phyloP scores from a whole-genome alignment of 768 basidiomycete genomes.

The Russula sp. region DNA sequence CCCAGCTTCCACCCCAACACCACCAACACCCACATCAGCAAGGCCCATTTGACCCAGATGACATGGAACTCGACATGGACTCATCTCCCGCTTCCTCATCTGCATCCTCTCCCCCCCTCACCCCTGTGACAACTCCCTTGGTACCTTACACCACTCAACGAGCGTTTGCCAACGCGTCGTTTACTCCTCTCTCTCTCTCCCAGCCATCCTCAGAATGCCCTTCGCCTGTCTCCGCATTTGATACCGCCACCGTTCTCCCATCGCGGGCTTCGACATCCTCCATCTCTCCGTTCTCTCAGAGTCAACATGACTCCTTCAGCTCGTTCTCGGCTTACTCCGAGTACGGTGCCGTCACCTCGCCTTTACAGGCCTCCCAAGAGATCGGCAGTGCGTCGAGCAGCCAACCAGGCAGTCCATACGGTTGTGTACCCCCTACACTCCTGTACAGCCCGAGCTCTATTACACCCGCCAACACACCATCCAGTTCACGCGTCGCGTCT shows the following conservation, averaged over 20 bases:
- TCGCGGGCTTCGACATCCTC: constrained; percentile 41
- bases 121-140: constrained; percentile 45
- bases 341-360: constrained; percentile 46
- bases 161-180: constrained; percentile 29
- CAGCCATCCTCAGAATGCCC: constrained; percentile 34
- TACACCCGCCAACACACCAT: constrained; percentile 49
- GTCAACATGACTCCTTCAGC: constrained; percentile 58
- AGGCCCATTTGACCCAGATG: constrained; percentile 65
- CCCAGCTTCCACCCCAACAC: constrained; percentile 32
- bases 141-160: constrained; percentile 34
- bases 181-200: constrained; percentile 37
- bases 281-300: constrained; percentile 39
- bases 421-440: constrained; percentile 65
- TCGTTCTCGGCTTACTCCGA: constrained; percentile 66
- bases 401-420: constrained; percentile 38
- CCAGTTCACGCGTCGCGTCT: constrained; percentile 45
- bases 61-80: constrained; percentile 77
- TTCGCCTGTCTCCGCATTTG: constrained; percentile 48
- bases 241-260: constrained; percentile 53
- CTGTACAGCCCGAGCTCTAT: constrained; percentile 43
- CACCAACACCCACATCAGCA: constrained; percentile 36
- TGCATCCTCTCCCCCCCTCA: constrained; percentile 44
- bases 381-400: constrained; percentile 9
- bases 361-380: constrained; percentile 53
- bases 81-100: constrained; percentile 38